Base-by-base conservation (phyloP, 345 rosid species). In the Linum tenue region DNA sequence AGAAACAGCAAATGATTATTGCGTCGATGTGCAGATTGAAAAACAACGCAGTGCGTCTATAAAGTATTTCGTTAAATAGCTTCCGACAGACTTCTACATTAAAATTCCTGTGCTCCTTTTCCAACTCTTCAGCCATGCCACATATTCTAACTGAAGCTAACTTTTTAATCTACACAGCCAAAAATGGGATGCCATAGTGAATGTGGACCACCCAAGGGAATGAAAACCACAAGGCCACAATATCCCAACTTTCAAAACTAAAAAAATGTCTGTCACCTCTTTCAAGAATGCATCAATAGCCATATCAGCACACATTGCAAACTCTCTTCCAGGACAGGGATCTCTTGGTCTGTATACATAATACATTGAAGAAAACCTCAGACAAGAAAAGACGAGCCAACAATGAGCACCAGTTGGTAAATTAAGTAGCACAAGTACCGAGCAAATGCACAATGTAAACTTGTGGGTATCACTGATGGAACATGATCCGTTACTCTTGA, bases 241-340 rank as follows among this genome's bases (percentile, higher is more conserved):
- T 22, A 22, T 22, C 31, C 31, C 31, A 22, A 22, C 31, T 22
- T 22, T 22, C 31, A 22, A 22, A 22, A 22, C 31, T 22, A 22
- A 22, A 22, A 22, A 22, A 22, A 22, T 22, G 31, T 22, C 31
- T 63, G 64, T 50, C 70, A 90, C 99, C 95, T 90, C 90, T 70
- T 85, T 70, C 73, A 90, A 90, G 80, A 90, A 90, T 64, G 90
- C 80, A 76, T 72, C 84, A 70, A 90, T 86, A 56, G 88, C 97
- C 44, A 96, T 90, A 80, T 94, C 99, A 31, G 97, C 99, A 72
- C 95, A 94, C 60, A 97, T 94, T 85, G 88, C 99, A 65, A 97
- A 97, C 67, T 92, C 95, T 39, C 99, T 89, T 72, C 96, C 95
- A 4, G 97, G 99, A 75, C 76, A 82, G 64, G 92, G 97, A 55